Evolutionary conservation across 441 rosid species (phyloP), one percentile per base, ranked within the genome.

Genomic region (Mallotus repandus): DNA sequence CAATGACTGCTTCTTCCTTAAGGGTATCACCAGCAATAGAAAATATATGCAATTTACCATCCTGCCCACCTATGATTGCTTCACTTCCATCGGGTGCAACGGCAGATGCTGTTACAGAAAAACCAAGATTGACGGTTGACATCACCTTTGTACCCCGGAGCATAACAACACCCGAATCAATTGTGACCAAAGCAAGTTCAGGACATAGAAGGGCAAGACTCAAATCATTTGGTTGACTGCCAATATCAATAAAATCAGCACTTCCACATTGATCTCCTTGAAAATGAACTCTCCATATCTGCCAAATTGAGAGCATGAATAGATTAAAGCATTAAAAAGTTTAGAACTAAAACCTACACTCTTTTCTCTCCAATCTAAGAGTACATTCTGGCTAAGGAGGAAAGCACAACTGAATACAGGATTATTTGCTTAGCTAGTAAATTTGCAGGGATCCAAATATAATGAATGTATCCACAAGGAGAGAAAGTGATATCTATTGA

Each of bases 1-100:
- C 97, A 63, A 91, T 90, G 69, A 89, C 88, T 73, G 89, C 89
- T 71, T 88, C 93, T 83, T 93, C 97, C 0, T 79, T 73, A 64
- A 95, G 90, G 4, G 95, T 83, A 78, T 91, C 96, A 16, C 97
- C 97, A 0, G 52, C 75, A 11, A 91, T 67, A 67, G 91, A 85
- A 81, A 89, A 95, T 70, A 93, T 56, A 76, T 77, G 96, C 82
- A 95, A 82, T 82, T 91, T 95, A 52, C 99, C 98, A 19, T 93
- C 90, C 76, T 93, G 87, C 48, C 88, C 87, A 14, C 99, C 99
- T 64, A 95, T 76, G 56, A 95, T 82, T 74, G 93, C 97, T 88
- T 95, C 99, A 15, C 71, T 83, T 81, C 98, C 99, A 86, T 93
- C 92, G 69, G 98, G 99, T 76, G 95, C 74, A 71, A 95, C 72